Base-by-base conservation (phyloP, 768 basidiomycete genomes). In the Boletus reticuloceps region DNA sequence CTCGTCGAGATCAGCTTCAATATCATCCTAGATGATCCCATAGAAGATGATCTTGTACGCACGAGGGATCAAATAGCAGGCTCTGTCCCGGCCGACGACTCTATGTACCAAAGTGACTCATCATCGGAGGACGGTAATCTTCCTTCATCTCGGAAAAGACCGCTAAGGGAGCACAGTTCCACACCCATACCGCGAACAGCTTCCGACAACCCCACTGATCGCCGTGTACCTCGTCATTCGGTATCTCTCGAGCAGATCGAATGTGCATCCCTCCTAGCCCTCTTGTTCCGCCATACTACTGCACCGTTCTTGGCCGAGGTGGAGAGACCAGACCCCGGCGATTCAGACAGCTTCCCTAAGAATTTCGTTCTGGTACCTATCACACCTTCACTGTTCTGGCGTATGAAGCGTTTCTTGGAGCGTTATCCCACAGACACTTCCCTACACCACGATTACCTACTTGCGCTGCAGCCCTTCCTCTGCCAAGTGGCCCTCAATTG, bases 401-500 rank as follows among this genome's bases (percentile, higher is more conserved):
- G 83, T 38, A 77, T 89, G 51, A 67, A 73, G 16, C 77, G 77
- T 13, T 91, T 95, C 65, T 77, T 98, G 39, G 73, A 76, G 16
- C 66, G 74, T 37, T 91, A 89, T 65, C 80, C 85, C 2, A 61
- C 75, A 10, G 93, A 97, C 62, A 89, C 90, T 1, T 88, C 89
- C 3, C 79, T 94, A 14, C 85, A 94, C 61, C 81, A 85, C 16
- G 82, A 93, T 60, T 89, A 88, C 45, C 76, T 98, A 20, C 71
- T 75, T 7, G 80, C 85, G 5, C 69, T 96, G 40, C 85, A 87
- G 51, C 77, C 84, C 3, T 78, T 86, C 1, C 80, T 98, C 9
- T 80, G 78, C 4, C 86, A 90, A 51, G 71, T 94, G n/a, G 82
- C 91, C 3, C 72, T 96, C 52, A 98, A 98, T 67, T 79, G 74